Evolutionary conservation across 441 rosid species (phyloP).

Genomic region (Eutrema salsugineum): DNA sequence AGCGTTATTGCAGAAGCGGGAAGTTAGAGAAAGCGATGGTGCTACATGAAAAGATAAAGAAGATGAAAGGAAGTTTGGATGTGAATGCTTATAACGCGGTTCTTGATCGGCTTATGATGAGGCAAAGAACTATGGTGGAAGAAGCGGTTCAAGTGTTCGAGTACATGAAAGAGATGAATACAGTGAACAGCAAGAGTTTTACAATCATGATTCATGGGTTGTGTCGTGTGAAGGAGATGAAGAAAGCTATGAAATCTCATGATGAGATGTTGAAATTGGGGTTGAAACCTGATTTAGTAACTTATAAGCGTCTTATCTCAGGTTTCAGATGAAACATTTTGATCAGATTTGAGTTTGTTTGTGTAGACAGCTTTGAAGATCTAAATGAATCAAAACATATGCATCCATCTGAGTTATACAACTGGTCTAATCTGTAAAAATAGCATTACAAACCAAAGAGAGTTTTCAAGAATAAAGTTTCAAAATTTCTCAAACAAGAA

Average conservation of each 20-base stretch:
- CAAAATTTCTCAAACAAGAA: constrained; percentile 9
- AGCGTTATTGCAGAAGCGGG: constrained; percentile 47
- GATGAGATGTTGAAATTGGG: constrained; percentile 73
- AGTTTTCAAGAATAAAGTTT: constrained; percentile 11
- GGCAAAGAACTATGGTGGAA: constrained; percentile 33
- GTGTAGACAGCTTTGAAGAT: not conserved
- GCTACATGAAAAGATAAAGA: constrained; percentile 45
- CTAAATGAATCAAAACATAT: not conserved
- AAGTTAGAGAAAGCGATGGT: constrained; percentile 54
- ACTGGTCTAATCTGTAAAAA: not conserved
- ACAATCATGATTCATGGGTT: constrained; percentile 45
- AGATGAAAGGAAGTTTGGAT: constrained; percentile 45
- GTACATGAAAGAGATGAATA: constrained; percentile 41
- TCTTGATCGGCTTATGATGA: constrained; percentile 43
- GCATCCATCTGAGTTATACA: not conserved
- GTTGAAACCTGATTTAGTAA: constrained; percentile 52
- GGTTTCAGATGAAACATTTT: constrained; percentile 23
- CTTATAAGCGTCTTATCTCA: constrained; percentile 55
- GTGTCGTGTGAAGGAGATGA: constrained; percentile 46
- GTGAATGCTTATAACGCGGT: constrained; percentile 46
- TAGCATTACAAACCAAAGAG: not conserved
- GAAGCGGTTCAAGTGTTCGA: constrained; percentile 49
- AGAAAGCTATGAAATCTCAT: constrained; percentile 64
- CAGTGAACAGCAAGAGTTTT: constrained; percentile 46
- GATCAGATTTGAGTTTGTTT: not conserved